Evolutionary conservation across 2,329 filamentous ascomycete genomes (phyloP), one percentile per base, ranked within the genome.

Genomic region (Colletotrichum gigasporum): DNA sequence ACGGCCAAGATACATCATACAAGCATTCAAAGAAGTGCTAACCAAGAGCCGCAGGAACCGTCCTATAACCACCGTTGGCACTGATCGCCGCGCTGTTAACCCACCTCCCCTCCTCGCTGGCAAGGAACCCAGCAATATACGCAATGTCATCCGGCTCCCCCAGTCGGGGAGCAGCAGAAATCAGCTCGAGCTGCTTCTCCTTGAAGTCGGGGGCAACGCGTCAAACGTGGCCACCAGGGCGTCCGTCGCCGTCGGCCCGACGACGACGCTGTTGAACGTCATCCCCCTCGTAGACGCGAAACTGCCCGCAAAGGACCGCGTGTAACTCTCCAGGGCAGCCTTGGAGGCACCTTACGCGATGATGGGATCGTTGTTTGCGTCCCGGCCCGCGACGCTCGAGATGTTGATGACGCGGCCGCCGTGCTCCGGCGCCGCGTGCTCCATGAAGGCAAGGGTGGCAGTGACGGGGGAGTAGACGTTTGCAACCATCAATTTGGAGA

Each of bases 381-480:
- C 3, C 22, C 18, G 14, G 2, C 30, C 11, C 0, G 42, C 32
- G 0, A 77, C 69, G 0, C 74, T 73, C 0, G 75, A 76, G 3
- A 79, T 68, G 20, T 73, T 71, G 12, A 79, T 68, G 2, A 79
- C 73, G 0, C 76, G 73, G 0, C 76, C 73, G 2, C 74, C 72
- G 1, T 53, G 68, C 53, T 73, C 71, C 58, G 74, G 75, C 14
- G 56, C 45, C 2, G 78, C 63, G 39, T 76, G 65, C 0, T 73
- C 72, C 2, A 74, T 41, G 2, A 69, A 69, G 0, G 71, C 71
- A 32, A 77, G 53, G 0, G 72, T 75, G 1, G 78, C 69, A 2
- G 77, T 73, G 42, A 77, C 68, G 1, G 56, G 55, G 5, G 20
- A 24, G 16, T 54, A 53, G 8, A 55, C 48, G n/a, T 64, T 64